Conservation (phyloP, 202 grass and related monocot genomes). For the Sporobolus alterniflorus region DNA sequence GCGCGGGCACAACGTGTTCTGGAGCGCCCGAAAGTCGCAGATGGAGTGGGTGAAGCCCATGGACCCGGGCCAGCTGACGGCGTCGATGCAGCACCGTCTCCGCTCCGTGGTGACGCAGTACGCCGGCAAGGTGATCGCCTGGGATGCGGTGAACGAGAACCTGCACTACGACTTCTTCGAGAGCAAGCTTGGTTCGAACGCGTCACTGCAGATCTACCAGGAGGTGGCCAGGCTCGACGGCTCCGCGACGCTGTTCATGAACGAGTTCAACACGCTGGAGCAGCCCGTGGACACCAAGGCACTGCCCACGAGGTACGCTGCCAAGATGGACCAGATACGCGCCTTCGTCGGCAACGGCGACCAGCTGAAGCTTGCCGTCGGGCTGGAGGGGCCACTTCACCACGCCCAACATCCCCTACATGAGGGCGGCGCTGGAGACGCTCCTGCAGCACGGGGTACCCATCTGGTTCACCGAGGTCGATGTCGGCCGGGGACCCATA, state of each 20-base stretch:
- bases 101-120: conserved; percentile 57
- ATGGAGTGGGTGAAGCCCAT: conserved; percentile 57
- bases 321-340: conserved; percentile 59
- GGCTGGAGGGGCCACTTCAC: conserved; percentile 81
- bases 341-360: conserved; percentile 27
- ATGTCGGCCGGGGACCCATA: conserved; percentile 48
- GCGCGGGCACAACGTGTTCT: conserved; percentile 81
- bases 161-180: conserved; percentile 87
- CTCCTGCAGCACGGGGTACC: conserved; percentile 60
- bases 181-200: conserved; percentile 39
- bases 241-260: conserved; percentile 59
- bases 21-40: conserved; percentile 69
- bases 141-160: conserved; percentile 95
- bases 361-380: conserved; percentile 57
- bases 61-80: conserved; percentile 42
- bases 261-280: conserved; percentile 83
- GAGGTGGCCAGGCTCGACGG: conserved; percentile 56
- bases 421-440: conserved; percentile 67
- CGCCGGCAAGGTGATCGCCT: conserved; percentile 68
- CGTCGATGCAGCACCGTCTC: conserved; percentile 54
- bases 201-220: conserved; percentile 59
- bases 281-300: conserved; percentile 50
- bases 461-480: conserved; percentile 96
- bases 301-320: conserved; percentile 52
- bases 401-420: conserved; percentile 66